phyloP scores from a whole-genome alignment of 2,329 filamentous ascomycete species.

The Myriosclerotinia curreyana region DNA sequence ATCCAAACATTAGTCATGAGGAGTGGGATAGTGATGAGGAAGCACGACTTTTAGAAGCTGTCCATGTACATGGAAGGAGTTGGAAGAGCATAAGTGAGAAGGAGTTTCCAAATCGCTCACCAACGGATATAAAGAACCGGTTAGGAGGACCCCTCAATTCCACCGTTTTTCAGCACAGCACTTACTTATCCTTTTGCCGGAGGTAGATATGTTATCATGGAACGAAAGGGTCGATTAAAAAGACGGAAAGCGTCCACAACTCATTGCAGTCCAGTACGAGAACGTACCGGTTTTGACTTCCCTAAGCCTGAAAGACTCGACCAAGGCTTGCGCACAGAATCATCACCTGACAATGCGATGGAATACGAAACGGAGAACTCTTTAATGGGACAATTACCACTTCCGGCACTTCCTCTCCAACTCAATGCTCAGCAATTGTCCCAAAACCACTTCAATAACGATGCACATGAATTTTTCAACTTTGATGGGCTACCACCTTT shows the following conservation, averaged over 20 bases:
- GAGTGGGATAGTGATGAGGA: constrained; percentile 15
- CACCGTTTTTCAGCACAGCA: not conserved
- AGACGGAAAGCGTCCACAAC: constrained; percentile 6
- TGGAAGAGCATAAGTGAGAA: constrained; percentile 20
- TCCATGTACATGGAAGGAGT: constrained; percentile 16
- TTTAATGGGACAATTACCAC: constrained; percentile 11
- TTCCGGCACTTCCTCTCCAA: constrained; percentile 8
- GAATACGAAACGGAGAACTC: constrained; percentile 12
- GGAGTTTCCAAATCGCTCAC: constrained; percentile 16
- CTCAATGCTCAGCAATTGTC: constrained; percentile 4
- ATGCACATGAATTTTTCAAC: constrained; percentile 9
- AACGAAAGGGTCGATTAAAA: constrained; percentile 15
- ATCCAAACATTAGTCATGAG: constrained; percentile 17
- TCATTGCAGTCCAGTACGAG: constrained; percentile 8
- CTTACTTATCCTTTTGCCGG: constrained; percentile 5
- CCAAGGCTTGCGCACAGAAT: constrained; percentile 4
- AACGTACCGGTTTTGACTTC: not conserved
- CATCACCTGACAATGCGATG: constrained; percentile 14
- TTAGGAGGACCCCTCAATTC: not conserved
- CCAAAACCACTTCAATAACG: constrained; percentile 6
- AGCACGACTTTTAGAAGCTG: constrained; percentile 18
- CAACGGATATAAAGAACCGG: constrained; percentile 18
- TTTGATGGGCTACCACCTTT: constrained; percentile 15
- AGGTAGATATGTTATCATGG: constrained; percentile 18
- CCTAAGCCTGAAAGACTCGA: constrained; percentile 9